Evolutionary conservation across 768 basidiomycete species (phyloP).

Genomic region (Tylopilus vinaceipallidus): DNA sequence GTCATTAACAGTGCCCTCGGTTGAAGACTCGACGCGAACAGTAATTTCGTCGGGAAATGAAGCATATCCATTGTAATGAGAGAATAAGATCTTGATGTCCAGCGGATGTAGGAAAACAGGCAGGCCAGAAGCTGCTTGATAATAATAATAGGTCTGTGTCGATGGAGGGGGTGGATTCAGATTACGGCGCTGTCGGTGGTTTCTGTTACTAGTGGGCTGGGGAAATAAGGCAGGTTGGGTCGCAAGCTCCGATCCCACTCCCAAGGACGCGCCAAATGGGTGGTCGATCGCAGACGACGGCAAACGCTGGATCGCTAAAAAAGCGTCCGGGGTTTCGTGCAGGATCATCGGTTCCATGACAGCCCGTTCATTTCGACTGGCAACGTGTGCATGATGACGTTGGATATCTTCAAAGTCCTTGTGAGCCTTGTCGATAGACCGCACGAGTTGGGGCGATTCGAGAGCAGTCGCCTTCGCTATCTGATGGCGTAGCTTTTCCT

Average conservation of each 20-base stretch:
- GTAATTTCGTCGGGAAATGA: slow-evolving; percentile 82
- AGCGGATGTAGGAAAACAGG: slow-evolving; percentile 93
- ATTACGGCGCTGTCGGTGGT: slow-evolving; percentile 66
- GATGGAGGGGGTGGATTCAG: slow-evolving; percentile 85
- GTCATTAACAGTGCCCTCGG: slow-evolving; percentile 84
- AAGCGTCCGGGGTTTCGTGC: slow-evolving; percentile 56
- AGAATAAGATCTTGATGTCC: slow-evolving; percentile 89
- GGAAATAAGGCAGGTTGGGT: slow-evolving; percentile 6
- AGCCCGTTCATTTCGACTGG: slow-evolving; percentile 23
- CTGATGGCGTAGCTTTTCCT: slow-evolving; percentile 72
- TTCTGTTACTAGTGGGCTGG: slow-evolving; percentile 33
- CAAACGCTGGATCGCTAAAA: slow-evolving; percentile 45
- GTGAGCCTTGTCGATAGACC: slow-evolving; percentile 61
- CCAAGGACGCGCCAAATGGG: neutral
- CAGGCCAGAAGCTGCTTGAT: slow-evolving; percentile 89
- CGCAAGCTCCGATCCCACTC: slow-evolving; percentile 5
- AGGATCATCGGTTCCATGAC: slow-evolving; percentile 10
- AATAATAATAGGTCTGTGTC: slow-evolving; percentile 91
- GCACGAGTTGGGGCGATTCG: slow-evolving; percentile 63
- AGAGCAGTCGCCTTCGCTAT: slow-evolving; percentile 77
- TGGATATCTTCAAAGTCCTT: slow-evolving; percentile 56
- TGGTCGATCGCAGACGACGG: slow-evolving; percentile 12
- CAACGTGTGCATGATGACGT: slow-evolving; percentile 31
- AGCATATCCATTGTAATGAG: slow-evolving; percentile 78
- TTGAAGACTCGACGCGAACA: slow-evolving; percentile 73